A percentile compares a stretch with the other conserved stretches of the same genome.
Conservation (phyloP, 2,329 filamentous ascomycete species). For the Claviceps sp. region DNA sequence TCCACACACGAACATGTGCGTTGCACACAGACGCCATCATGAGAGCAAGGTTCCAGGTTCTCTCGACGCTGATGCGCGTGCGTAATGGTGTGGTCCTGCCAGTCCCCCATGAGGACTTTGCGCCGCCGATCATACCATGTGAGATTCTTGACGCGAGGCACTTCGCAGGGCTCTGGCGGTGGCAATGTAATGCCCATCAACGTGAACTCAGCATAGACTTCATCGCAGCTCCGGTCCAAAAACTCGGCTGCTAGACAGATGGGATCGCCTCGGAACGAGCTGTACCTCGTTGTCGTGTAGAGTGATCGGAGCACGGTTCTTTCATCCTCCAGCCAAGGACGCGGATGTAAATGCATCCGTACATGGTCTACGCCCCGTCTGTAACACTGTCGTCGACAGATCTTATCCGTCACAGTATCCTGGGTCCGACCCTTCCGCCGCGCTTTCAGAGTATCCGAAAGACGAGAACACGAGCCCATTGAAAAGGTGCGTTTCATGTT, state of each 20-base stretch:
- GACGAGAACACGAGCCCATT: conserved; percentile 21
- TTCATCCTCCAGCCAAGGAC: conserved; percentile 36
- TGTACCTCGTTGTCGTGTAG: conserved; percentile 28
- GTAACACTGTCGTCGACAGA: conserved; percentile 32
- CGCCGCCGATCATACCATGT: conserved; percentile 44
- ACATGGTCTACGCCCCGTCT: conserved; percentile 10
- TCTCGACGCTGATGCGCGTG: conserved; percentile 43
- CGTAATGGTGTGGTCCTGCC: conserved; percentile 40
- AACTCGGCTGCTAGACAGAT: conserved; percentile 38
- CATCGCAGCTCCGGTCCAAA: conserved; percentile 37
- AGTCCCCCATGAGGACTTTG: conserved; percentile 40
- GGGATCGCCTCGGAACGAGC: conserved; percentile 25
- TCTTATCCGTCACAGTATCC: conserved; percentile 6
- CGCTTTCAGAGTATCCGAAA: conserved; percentile 19
- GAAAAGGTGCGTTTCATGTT: conserved; percentile 40
- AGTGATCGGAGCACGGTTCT: conserved; percentile 33
- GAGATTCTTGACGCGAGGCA: conserved; percentile 28
- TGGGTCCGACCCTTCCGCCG: conserved; percentile 10
- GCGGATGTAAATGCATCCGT: conserved; percentile 3
- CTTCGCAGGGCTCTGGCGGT: conserved; percentile 13
- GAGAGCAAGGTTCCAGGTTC: conserved; percentile 51
- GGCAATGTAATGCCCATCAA: conserved; percentile 14
- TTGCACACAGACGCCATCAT: conserved; percentile 52
- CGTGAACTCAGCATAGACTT: conserved; percentile 27
- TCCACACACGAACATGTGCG: conserved; percentile 50